Percentiles rank a stretch among this genome's conserved stretches.
Conservation (phyloP, 208 protist genomes). For the Blastocrithidia nonstop region DNA sequence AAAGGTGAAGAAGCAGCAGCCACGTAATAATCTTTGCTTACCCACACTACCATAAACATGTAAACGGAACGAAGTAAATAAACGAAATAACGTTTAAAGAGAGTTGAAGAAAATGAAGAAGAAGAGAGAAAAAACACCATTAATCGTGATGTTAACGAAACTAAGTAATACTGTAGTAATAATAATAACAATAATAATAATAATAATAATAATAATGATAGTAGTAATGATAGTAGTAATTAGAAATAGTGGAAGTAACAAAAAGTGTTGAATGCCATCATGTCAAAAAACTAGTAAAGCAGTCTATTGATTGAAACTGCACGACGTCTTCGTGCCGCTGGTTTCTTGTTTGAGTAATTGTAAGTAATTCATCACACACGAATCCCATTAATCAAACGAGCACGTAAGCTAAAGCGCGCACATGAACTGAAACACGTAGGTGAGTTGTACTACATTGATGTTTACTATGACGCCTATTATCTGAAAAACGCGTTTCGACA, state of each 20-base stretch:
- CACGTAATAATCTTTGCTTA: too few relatives aligned
- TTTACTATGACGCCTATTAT: constrained; percentile 10
- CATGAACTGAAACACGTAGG: neutral
- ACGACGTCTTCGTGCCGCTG: constrained; percentile 15
- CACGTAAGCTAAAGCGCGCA: constrained; percentile 8
- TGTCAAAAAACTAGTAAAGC: constrained; percentile 8
- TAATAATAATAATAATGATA: neutral
- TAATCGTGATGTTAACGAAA: too few relatives aligned
- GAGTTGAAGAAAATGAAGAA: too few relatives aligned
- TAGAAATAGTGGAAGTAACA: neutral
- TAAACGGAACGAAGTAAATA: too few relatives aligned
- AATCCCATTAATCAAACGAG: constrained; percentile 52
- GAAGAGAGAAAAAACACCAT: too few relatives aligned
- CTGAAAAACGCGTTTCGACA: too few relatives aligned
- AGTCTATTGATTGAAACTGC: constrained; percentile 8
- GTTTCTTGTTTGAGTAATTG: constrained; percentile 52
- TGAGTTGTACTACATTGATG: constrained; percentile 7
- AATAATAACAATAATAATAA: constrained; percentile 1
- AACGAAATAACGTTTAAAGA: too few relatives aligned
- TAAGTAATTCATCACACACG: constrained; percentile 27
- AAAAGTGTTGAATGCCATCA: neutral
- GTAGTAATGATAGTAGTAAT: neutral
- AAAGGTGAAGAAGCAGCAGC: too few relatives aligned
- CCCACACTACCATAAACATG: too few relatives aligned
- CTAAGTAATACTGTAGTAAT: too few relatives aligned